phyloP scores from a whole-genome alignment of 2,329 filamentous ascomycete species.

The Neurospora crassa region DNA sequence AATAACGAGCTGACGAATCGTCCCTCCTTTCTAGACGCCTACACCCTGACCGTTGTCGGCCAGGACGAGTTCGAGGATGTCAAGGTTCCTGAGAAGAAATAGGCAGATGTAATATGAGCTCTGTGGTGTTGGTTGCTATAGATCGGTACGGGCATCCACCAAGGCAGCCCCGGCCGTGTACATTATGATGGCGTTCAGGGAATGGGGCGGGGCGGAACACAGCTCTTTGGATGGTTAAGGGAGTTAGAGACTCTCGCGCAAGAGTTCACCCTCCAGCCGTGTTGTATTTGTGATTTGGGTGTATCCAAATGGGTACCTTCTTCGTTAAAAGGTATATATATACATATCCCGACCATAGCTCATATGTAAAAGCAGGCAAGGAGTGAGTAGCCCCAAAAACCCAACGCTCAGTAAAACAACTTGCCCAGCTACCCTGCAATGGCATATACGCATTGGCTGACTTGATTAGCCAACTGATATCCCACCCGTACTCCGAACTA shows the following conservation, averaged over 20 bases:
- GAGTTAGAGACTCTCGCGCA: background rate
- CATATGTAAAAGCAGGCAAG: background rate
- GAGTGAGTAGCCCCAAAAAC: background rate
- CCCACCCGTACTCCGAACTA: background rate
- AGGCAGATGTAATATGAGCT: slow-evolving; percentile 1
- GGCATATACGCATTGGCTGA: background rate
- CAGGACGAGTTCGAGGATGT: slow-evolving; percentile 98
- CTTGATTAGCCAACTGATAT: background rate
- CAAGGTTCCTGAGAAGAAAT: slow-evolving; percentile 60
- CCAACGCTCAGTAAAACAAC: background rate
- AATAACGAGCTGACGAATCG: slow-evolving; percentile 1
- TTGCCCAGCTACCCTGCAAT: background rate
- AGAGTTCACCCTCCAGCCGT: background rate
- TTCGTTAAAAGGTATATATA: slow-evolving; percentile 3
- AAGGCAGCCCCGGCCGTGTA: background rate
- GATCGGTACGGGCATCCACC: background rate
- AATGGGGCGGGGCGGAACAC: slow-evolving; percentile 1
- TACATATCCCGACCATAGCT: slow-evolving; percentile 2
- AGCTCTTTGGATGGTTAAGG: background rate
- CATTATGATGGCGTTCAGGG: slow-evolving; percentile 1
- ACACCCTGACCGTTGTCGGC: slow-evolving; percentile 71
- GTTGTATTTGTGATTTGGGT: background rate
- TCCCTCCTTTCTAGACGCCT: slow-evolving; percentile 34
- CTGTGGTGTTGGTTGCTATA: background rate
- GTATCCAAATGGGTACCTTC: slow-evolving; percentile 1